Conservation (phyloP, 1,284 basidiomycete genomes). For the Exobasidium rhododendri region DNA sequence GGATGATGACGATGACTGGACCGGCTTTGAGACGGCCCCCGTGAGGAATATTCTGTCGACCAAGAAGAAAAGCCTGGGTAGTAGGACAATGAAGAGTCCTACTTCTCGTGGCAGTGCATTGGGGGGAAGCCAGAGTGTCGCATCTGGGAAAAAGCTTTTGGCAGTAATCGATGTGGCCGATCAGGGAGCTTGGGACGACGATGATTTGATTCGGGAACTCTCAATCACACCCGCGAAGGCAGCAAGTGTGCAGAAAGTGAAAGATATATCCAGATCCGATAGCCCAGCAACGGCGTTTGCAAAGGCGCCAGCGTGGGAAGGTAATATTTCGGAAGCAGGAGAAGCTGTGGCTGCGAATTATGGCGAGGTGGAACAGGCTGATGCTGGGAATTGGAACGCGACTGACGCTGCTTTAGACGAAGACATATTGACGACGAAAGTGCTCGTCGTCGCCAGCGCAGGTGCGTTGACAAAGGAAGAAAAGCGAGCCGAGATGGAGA, state of each 20-base stretch:
- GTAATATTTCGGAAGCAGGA: not conserved
- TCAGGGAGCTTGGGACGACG: constrained; percentile 8
- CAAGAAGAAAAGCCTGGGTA: constrained; percentile 11
- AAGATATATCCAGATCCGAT: not conserved
- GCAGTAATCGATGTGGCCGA: not conserved
- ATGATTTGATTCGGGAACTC: constrained; percentile 10
- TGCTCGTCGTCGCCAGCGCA: constrained; percentile 7
- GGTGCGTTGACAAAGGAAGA: constrained; percentile 38
- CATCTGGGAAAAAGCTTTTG: not conserved
- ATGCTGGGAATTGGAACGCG: constrained; percentile 21
- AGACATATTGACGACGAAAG: constrained; percentile 16
- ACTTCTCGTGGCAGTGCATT: constrained; percentile 1
- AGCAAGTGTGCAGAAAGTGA: not conserved
- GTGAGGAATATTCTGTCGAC: constrained; percentile 25
- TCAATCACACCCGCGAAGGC: constrained; percentile 2
- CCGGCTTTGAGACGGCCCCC: constrained; percentile 33
- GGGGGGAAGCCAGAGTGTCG: not conserved
- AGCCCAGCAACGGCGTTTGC: constrained; percentile 3
- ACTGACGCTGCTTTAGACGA: constrained; percentile 26
- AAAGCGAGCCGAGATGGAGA: constrained; percentile 38
- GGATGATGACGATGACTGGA: constrained; percentile 44
- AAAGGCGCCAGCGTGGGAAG: not conserved
- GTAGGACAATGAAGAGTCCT: constrained; percentile 21
- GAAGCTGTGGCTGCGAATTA: not conserved
- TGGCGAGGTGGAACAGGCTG: not conserved